Base-by-base conservation (phyloP, 371 early-diverging fungal species). In the Modicella reniformis region DNA sequence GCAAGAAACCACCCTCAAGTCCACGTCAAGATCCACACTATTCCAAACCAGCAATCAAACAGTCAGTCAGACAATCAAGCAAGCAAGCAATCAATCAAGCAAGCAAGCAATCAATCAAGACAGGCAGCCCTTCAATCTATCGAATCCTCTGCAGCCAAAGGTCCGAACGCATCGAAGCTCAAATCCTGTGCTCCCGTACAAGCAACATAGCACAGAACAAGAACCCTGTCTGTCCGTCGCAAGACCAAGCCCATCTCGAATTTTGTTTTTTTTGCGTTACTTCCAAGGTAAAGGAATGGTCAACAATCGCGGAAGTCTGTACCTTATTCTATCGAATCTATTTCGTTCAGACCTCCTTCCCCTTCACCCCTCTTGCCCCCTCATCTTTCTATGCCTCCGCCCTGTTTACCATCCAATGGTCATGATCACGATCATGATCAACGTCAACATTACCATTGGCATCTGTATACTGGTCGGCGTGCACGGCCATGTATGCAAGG, bases 231-330 rank as follows among this genome's bases (percentile, higher is more conserved):
- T 29, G 17, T 26, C 25, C 53, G 19, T 49, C 37, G 47, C 30
- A 28, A 29, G 47, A 26, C 44, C 59, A 44, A 44, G 59, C 59
- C 59, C 59, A 44, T 44, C 44, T 59, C 19, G 54, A 54, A 37
- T 9, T 41, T 33, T 44, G 44, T 40, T 5, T 28, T 50, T 40
- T 40, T n/a, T 51, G 33, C 56, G 29, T 64, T 54, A 17, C 37
- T 54, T 23, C 54, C 64, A 64, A 64, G 64, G 64, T 64, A 64
- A 64, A 44, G 64, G 64, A 64, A 64, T 47, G 55, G 44, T 21
- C 13, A 23, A 28, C 50, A 62, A 49, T 19, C 19, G 49, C 19
- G 23, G 8, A 54, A 41, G 23, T n/a, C 37, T 28, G 3, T 33
- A 19, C 10, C 30, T 17, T 63, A 29, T 60, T 19, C 25, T 41